phyloP scores from a whole-genome alignment of 129 eudicot genomes.

The Scalesia atractyloides region DNA sequence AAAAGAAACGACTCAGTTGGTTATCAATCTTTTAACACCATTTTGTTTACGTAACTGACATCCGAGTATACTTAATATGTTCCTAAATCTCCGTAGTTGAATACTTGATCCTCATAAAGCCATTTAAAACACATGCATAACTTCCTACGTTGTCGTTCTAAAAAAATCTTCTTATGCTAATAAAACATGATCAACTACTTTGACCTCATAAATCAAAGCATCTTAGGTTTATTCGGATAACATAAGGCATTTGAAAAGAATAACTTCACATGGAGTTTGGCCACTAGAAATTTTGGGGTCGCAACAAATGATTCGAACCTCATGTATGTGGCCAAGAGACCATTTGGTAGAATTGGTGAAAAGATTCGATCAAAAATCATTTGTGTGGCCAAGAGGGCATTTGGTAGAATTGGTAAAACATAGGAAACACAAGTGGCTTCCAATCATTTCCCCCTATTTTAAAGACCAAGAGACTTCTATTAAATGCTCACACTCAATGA shows the following conservation, averaged over 20 bases:
- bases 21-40: neutral
- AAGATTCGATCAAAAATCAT: slow-evolving; percentile 2
- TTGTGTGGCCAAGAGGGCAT: slow-evolving; percentile 5
- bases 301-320: slow-evolving; percentile 9
- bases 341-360: neutral
- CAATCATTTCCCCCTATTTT: neutral
- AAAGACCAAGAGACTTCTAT: slow-evolving; percentile 9
- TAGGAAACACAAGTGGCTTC: slow-evolving; percentile 9
- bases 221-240: slow-evolving; percentile 4
- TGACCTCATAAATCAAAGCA: slow-evolving; percentile 5
- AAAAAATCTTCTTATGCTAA: neutral
- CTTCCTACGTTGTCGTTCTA: no score
- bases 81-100: neutral
- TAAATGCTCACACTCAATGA: slow-evolving; percentile 9
- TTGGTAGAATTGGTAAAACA: neutral
- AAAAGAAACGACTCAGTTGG: no score
- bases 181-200: neutral
- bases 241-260: neutral
- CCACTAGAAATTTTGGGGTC: slow-evolving; percentile 8
- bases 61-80: neutral
- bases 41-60: neutral
- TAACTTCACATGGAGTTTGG: slow-evolving; percentile 14
- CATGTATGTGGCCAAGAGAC: neutral
- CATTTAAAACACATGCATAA: slow-evolving; percentile 19
- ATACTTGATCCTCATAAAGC: neutral